phyloP scores from a whole-genome alignment of 768 basidiomycete genomes.

The Psilocybe sp. region DNA sequence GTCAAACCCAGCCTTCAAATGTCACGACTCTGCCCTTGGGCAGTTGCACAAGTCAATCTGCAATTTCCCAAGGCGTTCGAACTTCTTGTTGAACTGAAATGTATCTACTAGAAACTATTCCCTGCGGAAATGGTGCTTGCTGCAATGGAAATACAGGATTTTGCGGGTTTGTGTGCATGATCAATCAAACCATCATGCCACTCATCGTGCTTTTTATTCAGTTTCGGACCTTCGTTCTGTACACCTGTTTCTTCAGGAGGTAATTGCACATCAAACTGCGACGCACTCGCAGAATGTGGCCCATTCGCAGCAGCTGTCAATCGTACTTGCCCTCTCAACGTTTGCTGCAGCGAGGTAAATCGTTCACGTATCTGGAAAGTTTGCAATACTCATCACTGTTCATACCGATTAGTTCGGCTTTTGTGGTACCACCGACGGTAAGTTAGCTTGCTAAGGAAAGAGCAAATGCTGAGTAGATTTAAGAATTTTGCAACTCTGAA shows the following conservation, averaged over 20 bases:
- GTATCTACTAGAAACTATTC: conserved; percentile 16
- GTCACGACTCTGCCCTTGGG: no score
- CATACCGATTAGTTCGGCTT: conserved; percentile 8
- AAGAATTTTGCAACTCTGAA: conserved; percentile 5
- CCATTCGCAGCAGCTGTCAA: conserved; percentile 11
- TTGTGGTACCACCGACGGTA: conserved; percentile 12
- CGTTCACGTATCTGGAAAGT: not conserved
- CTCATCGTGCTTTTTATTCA: conserved; percentile 1
- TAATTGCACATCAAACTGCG: conserved; percentile 9
- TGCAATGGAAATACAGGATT: conserved; percentile 22
- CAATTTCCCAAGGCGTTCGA: no score
- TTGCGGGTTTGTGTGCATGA: conserved; percentile 17
- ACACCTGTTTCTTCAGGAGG: conserved; percentile 8
- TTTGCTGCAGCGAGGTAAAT: conserved; percentile 13
- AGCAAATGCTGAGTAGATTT: no score
- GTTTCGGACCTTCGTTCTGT: conserved; percentile 15
- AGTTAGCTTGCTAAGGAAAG: no score
- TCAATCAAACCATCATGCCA: not conserved
- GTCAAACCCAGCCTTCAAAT: no score
- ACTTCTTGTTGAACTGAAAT: not conserved
- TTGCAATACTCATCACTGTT: not conserved
- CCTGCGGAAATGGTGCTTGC: conserved; percentile 23
- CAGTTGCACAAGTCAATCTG: no score
- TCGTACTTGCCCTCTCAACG: conserved; percentile 1
- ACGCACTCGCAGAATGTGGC: conserved; percentile 12